These are phyloP conservation scores for Daphne laureola DNA, from an alignment of 441 rosid species.

Conservation along the genomic window DNA sequence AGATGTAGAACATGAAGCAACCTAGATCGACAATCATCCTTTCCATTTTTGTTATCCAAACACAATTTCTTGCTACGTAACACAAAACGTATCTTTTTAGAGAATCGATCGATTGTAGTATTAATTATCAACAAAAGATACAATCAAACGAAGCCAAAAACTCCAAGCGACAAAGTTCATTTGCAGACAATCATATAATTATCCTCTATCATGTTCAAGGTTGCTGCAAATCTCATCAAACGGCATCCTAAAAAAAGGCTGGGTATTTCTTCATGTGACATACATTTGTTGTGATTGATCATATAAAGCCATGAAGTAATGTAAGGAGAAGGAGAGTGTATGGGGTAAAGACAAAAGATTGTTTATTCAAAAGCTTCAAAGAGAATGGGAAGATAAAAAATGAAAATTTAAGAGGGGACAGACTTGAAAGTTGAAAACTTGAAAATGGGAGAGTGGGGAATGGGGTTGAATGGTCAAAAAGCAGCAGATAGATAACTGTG, in stretches of 20 bases:
- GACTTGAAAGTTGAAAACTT: constrained; percentile 14
- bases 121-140: too few relatives aligned
- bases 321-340: neutral
- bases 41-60: too few relatives aligned
- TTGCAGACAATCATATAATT: too few relatives aligned
- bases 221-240: neutral
- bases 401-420: too few relatives aligned
- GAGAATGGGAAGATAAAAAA: constrained; percentile 4
- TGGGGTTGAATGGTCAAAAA: constrained; percentile 58
- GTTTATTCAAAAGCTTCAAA: constrained; percentile 8
- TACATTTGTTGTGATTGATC: neutral
- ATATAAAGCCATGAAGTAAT: neutral
- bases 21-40: too few relatives aligned
- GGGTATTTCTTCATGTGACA: too few relatives aligned
- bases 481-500: constrained; percentile 26
- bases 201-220: neutral
- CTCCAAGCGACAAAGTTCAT: too few relatives aligned
- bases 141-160: too few relatives aligned
- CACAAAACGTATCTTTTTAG: too few relatives aligned
- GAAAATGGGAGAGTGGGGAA: constrained; percentile 15
- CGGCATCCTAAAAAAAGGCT: neutral
- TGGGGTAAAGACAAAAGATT: constrained; percentile 12
- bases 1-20: too few relatives aligned
- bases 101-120: too few relatives aligned
- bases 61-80: too few relatives aligned